These are phyloP conservation scores for Solanum phureja DNA, from an alignment of 257 asterid species.

Conservation along the genomic window DNA sequence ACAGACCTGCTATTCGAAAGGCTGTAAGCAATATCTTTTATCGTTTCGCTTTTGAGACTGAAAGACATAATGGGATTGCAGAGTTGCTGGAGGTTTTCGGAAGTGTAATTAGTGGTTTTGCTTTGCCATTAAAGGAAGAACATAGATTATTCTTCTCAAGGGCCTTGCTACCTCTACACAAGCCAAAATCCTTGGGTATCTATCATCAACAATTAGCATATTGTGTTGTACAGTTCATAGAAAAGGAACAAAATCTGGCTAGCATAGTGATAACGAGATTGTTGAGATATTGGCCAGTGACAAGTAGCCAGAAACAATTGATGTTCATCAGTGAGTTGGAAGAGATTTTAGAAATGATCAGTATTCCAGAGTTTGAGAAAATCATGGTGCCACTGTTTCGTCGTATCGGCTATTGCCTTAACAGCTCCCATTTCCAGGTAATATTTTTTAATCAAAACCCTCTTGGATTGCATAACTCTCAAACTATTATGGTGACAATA, in stretches of 20 bases:
- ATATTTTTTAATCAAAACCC: not conserved
- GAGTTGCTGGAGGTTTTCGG: conserved; percentile 37
- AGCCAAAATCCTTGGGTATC: conserved; percentile 34
- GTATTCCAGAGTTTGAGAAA: conserved; percentile 29
- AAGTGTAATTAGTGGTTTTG: conserved; percentile 40
- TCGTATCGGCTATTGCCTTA: conserved; percentile 31
- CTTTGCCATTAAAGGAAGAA: conserved; percentile 39
- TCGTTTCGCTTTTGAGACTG: conserved; percentile 30
- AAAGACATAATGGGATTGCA: conserved; percentile 34
- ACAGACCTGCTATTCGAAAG: conserved; percentile 34
- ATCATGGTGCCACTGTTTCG: conserved; percentile 32
- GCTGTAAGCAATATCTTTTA: conserved; percentile 31
- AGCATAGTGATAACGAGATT: conserved; percentile 21
- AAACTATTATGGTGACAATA: not conserved
- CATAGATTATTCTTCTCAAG: conserved; percentile 23
- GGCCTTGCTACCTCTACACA: conserved; percentile 36
- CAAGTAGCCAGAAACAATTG: conserved; percentile 34
- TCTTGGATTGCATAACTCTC: not conserved
- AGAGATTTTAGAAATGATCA: conserved; percentile 34
- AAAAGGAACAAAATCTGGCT: conserved; percentile 36
- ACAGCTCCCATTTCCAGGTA: conserved; percentile 41
- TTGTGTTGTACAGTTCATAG: conserved; percentile 35
- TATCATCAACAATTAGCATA: conserved; percentile 40
- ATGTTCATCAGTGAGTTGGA: conserved; percentile 41
- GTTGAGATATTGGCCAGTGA: conserved; percentile 36